phyloP scores from a whole-genome alignment of 148 eudicot species.

The Fagopyrum tataricum region DNA sequence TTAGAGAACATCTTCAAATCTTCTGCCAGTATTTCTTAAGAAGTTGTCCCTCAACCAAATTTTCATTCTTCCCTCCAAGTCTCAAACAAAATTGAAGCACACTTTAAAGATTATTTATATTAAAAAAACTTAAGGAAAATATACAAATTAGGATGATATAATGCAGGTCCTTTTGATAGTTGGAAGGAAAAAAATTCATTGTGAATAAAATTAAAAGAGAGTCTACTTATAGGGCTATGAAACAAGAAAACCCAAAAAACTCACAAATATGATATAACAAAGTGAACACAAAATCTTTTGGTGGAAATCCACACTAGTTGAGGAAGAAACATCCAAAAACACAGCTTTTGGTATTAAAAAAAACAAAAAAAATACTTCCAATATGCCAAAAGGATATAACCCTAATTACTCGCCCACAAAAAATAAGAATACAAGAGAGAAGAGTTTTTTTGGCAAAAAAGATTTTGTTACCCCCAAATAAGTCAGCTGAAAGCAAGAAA shows the following conservation, averaged over 20 bases:
- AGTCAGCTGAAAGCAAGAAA: constrained; percentile 10
- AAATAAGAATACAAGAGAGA: not conserved
- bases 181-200: not conserved
- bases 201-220: not conserved
- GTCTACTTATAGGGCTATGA: not conserved
- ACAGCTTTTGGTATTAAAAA: not conserved
- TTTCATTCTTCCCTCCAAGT: constrained; percentile 16
- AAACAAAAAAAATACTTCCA: not conserved
- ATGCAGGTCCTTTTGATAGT: not conserved
- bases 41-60: constrained; percentile 14
- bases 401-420: not conserved
- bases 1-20: constrained; percentile 10
- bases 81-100: constrained; percentile 7
- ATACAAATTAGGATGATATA: not conserved
- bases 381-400: not conserved
- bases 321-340: not conserved
- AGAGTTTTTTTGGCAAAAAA: not conserved
- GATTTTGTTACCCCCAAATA: not conserved
- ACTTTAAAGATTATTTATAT: not conserved
- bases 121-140: not conserved
- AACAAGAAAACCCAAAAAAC: not conserved
- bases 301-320: not conserved
- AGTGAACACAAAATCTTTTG: not conserved
- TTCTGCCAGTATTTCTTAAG: constrained; percentile 11
- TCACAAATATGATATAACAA: not conserved